These are phyloP conservation scores for Paraglomus brasilianum DNA, from an alignment of 192 early-diverging fungal genomes.

Conservation along the genomic window DNA sequence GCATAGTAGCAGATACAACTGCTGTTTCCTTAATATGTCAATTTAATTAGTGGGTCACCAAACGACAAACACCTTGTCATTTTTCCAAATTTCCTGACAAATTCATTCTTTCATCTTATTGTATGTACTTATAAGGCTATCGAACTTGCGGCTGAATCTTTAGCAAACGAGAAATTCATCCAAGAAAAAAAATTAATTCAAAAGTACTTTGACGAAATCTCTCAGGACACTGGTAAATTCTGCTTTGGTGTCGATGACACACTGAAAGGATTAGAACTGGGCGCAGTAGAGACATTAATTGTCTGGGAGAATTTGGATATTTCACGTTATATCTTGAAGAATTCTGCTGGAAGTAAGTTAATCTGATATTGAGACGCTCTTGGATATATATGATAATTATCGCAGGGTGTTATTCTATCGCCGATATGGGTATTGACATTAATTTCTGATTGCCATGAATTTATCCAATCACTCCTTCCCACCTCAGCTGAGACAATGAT, in stretches of 20 bases:
- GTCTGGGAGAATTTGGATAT: conserved; percentile 95
- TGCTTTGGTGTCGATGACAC: conserved; percentile 97
- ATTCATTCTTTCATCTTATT: background rate
- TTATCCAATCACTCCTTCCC: background rate
- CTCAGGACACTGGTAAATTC: conserved; percentile 93
- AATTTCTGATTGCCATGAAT: too few species aligned
- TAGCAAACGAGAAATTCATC: conserved; percentile 97
- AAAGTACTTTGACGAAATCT: conserved; percentile 97
- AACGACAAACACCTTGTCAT: background rate
- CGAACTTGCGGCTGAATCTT: conserved; percentile 83
- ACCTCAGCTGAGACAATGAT: conserved; percentile 62
- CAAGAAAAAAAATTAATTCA: conserved; percentile 98
- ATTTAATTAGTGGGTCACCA: background rate
- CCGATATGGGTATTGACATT: too few species aligned
- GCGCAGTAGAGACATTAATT: conserved; percentile 98
- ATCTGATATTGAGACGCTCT: background rate
- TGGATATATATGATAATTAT: too few species aligned
- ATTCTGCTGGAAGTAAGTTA: conserved; percentile 55
- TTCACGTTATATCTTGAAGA: conserved; percentile 75
- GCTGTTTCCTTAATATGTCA: background rate
- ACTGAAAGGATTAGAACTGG: conserved; percentile 91
- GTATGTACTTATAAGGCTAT: conserved; percentile 81
- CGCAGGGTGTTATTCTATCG: too few species aligned
- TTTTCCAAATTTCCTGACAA: background rate
- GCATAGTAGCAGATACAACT: too few species aligned